Evolutionary conservation across 805 yeast genomes (phyloP).

Genomic region (Ogataea glucozyma): DNA sequence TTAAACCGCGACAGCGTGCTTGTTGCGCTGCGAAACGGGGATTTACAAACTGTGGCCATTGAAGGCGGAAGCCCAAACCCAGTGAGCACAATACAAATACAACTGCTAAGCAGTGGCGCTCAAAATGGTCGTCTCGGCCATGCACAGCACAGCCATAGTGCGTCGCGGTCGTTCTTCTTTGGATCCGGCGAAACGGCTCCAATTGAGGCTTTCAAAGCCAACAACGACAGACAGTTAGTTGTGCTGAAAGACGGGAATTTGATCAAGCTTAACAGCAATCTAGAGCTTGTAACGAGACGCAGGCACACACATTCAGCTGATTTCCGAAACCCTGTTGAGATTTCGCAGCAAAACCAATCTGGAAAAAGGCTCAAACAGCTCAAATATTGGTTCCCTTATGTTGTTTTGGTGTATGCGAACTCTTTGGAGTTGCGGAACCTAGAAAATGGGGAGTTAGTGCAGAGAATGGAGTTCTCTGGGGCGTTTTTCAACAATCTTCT

Average conservation of each 20-base stretch:
- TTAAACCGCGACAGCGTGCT: slow-evolving; percentile 26
- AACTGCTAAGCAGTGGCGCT: slow-evolving; percentile 20
- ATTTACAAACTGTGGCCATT: slow-evolving; percentile 22
- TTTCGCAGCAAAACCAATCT: slow-evolving; percentile 10
- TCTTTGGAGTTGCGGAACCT: slow-evolving; percentile 41
- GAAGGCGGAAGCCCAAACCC: slow-evolving; percentile 16
- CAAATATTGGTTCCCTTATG: slow-evolving; percentile 42
- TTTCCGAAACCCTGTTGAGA: slow-evolving; percentile 23
- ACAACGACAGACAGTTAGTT: slow-evolving; percentile 28
- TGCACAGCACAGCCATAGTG: background rate
- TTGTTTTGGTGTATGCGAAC: slow-evolving; percentile 33
- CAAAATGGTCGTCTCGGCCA: background rate
- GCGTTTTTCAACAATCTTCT: slow-evolving; percentile 10
- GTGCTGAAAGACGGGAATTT: slow-evolving; percentile 29
- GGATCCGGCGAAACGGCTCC: slow-evolving; percentile 17
- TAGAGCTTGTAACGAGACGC: slow-evolving; percentile 24
- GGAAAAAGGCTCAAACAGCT: slow-evolving; percentile 32
- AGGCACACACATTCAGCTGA: slow-evolving; percentile 21
- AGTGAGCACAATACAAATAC: slow-evolving; percentile 26
- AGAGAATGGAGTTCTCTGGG: slow-evolving; percentile 22
- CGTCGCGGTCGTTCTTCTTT: slow-evolving; percentile 24
- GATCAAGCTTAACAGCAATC: slow-evolving; percentile 25
- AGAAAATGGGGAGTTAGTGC: slow-evolving; percentile 38
- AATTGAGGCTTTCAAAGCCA: slow-evolving; percentile 25
- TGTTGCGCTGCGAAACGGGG: slow-evolving; percentile 28